Conservation (phyloP, 1,139 yeast species). For the Kodamaea plutei region DNA sequence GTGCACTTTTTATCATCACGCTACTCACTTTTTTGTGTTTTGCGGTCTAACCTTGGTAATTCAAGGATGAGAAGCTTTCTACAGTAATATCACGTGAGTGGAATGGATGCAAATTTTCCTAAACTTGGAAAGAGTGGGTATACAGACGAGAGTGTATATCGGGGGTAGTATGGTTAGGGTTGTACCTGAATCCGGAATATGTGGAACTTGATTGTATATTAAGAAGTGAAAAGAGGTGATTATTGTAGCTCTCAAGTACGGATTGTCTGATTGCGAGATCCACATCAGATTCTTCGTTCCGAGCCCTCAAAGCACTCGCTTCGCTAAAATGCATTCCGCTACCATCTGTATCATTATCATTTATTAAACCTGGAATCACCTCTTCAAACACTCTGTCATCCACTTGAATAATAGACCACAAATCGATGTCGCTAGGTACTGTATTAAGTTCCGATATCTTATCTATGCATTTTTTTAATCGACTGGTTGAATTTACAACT, state of each 20-base stretch:
- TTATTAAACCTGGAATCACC: slow-evolving; percentile 23
- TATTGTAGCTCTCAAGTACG: slow-evolving; percentile 9
- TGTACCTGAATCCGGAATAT: slow-evolving; percentile 9
- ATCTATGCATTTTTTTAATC: slow-evolving; percentile 23
- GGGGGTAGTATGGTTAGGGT: slow-evolving; percentile 4
- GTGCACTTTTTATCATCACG: too few relatives aligned
- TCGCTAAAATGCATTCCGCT: too few relatives aligned
- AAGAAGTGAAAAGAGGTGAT: slow-evolving; percentile 6
- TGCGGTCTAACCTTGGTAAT: too few relatives aligned
- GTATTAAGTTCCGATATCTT: slow-evolving; percentile 26
- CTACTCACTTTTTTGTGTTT: too few relatives aligned
- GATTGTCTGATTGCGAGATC: slow-evolving; percentile 10
- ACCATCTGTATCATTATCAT: slow-evolving; percentile 1
- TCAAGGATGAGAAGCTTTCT: too few relatives aligned
- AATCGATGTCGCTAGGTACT: slow-evolving; percentile 31
- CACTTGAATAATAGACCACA: slow-evolving; percentile 36
- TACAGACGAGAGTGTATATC: too few relatives aligned
- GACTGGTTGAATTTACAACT: slow-evolving; percentile 25
- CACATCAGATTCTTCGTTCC: slow-evolving; percentile 6
- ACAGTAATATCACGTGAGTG: too few relatives aligned
- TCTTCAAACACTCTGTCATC: slow-evolving; percentile 36
- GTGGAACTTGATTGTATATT: slow-evolving; percentile 5
- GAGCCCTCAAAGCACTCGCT: too few relatives aligned
- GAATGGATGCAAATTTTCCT: too few relatives aligned
- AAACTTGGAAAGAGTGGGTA: too few relatives aligned